Evolutionary conservation across 2,329 filamentous ascomycete genomes (phyloP).

Genomic region (Aureobasidium melanogenum): DNA sequence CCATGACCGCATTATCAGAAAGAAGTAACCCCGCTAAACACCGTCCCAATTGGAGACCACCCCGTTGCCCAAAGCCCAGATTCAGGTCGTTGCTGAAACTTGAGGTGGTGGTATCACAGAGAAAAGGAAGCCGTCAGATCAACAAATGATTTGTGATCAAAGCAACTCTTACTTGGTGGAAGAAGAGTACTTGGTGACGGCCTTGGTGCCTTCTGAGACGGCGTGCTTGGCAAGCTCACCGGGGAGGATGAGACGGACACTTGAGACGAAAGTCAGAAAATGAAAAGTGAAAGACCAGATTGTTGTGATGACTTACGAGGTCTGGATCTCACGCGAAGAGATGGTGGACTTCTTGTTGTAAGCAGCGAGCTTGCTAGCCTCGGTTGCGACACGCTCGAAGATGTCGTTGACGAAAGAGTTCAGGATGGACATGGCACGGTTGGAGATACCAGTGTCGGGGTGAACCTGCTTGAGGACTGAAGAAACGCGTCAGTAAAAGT

Average conservation of each 20-base stretch:
- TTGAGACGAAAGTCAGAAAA: background rate
- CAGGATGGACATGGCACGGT: constrained; percentile 98
- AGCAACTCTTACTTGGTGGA: constrained; percentile 79
- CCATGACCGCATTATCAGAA: constrained; percentile 43
- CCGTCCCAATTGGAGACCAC: constrained; percentile 15
- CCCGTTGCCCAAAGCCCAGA: constrained; percentile 14
- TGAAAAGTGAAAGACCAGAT: background rate
- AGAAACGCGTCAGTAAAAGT: constrained; percentile 29
- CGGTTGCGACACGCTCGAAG: constrained; percentile 97
- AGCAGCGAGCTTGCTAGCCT: constrained; percentile 96
- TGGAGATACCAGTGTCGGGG: constrained; percentile 99
- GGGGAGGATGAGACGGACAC: constrained; percentile 88
- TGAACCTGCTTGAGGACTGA: constrained; percentile 97
- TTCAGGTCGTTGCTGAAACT: background rate
- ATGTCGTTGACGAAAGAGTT: constrained; percentile 99
- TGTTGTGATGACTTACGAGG: constrained; percentile 46
- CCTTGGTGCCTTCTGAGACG: constrained; percentile 99
- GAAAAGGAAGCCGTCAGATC: constrained; percentile 15
- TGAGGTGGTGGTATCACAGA: constrained; percentile 16
- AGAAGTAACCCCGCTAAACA: constrained; percentile 32
- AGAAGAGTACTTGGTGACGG: constrained; percentile 99
- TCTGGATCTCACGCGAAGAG: constrained; percentile 98
- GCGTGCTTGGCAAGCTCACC: constrained; percentile 99
- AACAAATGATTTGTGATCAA: background rate
- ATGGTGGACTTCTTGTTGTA: constrained; percentile 99